A percentile compares a stretch with the other conserved stretches of the same genome.
phyloP scores from a whole-genome alignment of 179 eudicot genomes.

The Silene coronaria region DNA sequence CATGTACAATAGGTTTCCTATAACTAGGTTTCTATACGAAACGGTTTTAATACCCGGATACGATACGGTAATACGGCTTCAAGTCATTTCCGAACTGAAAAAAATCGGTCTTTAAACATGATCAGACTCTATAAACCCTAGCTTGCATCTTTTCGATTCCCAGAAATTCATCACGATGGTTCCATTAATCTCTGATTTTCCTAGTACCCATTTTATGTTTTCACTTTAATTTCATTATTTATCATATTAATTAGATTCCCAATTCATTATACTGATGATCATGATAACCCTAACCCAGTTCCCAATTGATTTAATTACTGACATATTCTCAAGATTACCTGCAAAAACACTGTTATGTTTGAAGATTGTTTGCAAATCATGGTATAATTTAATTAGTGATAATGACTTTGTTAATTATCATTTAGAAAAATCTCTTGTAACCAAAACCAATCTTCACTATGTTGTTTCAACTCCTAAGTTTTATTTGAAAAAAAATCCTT shows the following conservation, averaged over 20 bases:
- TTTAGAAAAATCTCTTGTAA: neutral
- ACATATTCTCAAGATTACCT: neutral
- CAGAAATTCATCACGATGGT: neutral
- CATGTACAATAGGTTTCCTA: no score
- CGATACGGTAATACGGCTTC: no score
- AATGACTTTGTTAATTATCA: neutral
- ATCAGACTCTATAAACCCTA: neutral
- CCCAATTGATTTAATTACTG: slow-evolving; percentile 2
- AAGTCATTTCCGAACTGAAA: no score
- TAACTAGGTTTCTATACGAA: no score
- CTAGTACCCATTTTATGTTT: neutral
- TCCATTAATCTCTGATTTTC: neutral
- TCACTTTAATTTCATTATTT: neutral
- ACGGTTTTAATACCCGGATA: no score
- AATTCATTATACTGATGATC: neutral
- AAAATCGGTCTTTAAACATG: no score
- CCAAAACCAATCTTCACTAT: slow-evolving; percentile 3
- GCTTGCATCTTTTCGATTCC: neutral
- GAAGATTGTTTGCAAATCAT: slow-evolving; percentile 4
- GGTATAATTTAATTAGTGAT: neutral
- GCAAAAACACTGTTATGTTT: neutral
- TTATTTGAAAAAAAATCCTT: neutral
- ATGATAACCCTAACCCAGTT: neutral
- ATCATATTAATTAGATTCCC: neutral
- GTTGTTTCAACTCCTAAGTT: neutral